Base-by-base conservation (phyloP, 108 stramenopile species). In the Cyclotella choctawhatcheeana region DNA sequence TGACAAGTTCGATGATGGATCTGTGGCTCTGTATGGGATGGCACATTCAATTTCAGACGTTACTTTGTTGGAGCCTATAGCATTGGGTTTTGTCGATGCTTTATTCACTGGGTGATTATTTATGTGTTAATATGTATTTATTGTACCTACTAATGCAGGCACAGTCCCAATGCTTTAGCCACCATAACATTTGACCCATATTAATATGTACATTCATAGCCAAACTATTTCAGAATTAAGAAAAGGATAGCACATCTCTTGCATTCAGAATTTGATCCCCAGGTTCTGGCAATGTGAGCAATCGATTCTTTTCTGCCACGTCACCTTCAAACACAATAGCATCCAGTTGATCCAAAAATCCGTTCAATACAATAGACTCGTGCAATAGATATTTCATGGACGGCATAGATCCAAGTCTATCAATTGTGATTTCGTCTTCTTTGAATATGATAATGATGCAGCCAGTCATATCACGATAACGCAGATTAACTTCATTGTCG, bases 11-110 rank as follows among this genome's bases (percentile, higher is more conserved):
- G 21, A 66, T 12, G 53, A 59, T 44, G 89, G 95, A 24, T 86
- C 83, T 16, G 93, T 89, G 4, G 93, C 88, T 0, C 79, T 96
- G 10, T 96, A 96, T 69, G 95, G 82, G 21, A 73, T 67, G 52
- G 54, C 33, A 0, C 53, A 68, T 40, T 53, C 67, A 17, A 1
- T 68, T 1, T 40, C 67, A 2, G 67, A 68, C 24, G 67, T 34
- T 2, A 55, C 67, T n/a, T 35, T 68, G 54, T 13, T 68, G 35
- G 67, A 68, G 18, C 67, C 67, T 12, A 34, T 68, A 1, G 54
- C 54, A 14, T 27, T 21, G 21, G 67, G 67, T 0, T 68, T 37
- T 25, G 34, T 68, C 16, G 67, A 68, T 55, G 67, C 67, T 16
- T 51, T 68, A 2, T 68, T 68, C 40, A 29, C 53, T 26, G 66